Base-by-base conservation (phyloP, 257 asterid species). In the Apocynum venetum region DNA sequence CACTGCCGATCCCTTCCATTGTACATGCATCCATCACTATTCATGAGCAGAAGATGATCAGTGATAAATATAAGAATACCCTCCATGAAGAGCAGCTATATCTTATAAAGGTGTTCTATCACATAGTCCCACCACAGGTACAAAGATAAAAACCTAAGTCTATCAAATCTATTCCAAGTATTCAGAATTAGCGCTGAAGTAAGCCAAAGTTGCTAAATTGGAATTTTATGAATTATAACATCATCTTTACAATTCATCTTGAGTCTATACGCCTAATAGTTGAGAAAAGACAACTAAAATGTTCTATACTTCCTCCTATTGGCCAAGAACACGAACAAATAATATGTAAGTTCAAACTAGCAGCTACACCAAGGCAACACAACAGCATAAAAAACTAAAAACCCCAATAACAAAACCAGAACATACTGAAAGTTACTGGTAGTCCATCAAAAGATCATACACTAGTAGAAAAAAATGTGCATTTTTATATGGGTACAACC, bases 21-120 rank as follows among this genome's bases (percentile, higher is more conserved):
- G 83, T 83, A 77, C 66, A 83, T 35, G 90, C 41, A 81, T 85
- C 90, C 81, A 85, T 86, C 84, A 81, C 91, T 89, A 73, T 52
- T 71, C 59, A 56, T 74, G 78, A 72, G 43, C 51, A 71, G 59
- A 77, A 85, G 20, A 48, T 8, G 31, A 70, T 70, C 71, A 77
- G 78, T 75, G n/a, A 68, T 73, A 77, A 25, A 60, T 46, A 20
- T 48, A 12, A 11, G 68, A 5, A 75, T 48, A 57, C 25, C 55
- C 19, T 43, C 38, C 19, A 43, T 13, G 36, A 68, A 60, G 35
- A 63, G 69, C 4, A 36, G 36, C 31, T 25, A 1, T 10, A 55
- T 15, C 61, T 55, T 17, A 55, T 3, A 19, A 4, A 55, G 17
- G n/a, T 15, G 1, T 15, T 53, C 3, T 15, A 14, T 53, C n/a